Conservation (phyloP, 306 rosid genomes). For the Cucumis sativus region Cucumber_9930_V3 NC_026657.2:35970501-35971000, state of each 20-base stretch:
- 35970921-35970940: background rate
- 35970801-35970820: background rate
- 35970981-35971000: background rate
- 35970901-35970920: background rate
- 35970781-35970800: background rate
- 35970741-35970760: background rate
- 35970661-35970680: background rate
- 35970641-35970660: background rate
- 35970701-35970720: background rate
- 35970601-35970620: background rate
- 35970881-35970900: background rate
- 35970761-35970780: background rate
- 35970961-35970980: background rate
- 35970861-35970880: background rate
- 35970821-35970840: background rate
- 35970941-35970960: background rate
- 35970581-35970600: no score
- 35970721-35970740: background rate
- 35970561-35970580: background rate
- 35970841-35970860: background rate
- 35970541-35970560: background rate
- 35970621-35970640: background rate
- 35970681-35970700: background rate
- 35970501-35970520: background rate
- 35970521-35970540: background rate